These are phyloP conservation scores for Cutaneotrichosporon dermatis DNA, from an alignment of 1,284 basidiomycete genomes.

Conservation along the genomic window DNA sequence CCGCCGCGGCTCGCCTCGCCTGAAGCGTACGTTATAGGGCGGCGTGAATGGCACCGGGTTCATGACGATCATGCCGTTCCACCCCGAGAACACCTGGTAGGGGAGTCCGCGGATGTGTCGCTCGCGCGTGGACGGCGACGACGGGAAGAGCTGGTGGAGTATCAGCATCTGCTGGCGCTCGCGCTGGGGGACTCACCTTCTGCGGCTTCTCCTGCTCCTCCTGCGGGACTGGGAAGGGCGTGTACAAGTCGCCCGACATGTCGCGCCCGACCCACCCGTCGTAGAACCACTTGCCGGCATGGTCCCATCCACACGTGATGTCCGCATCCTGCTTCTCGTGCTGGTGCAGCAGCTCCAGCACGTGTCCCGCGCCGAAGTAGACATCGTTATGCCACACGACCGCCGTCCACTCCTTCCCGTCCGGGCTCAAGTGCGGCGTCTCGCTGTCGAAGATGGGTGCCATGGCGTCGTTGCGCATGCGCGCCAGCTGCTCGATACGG, in stretches of 20 bases:
- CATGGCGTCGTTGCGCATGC: slow-evolving; percentile 50
- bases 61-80: slow-evolving; percentile 57
- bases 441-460: slow-evolving; percentile 42
- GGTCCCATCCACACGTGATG: slow-evolving; percentile 52
- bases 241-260: slow-evolving; percentile 46
- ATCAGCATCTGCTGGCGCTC: not conserved
- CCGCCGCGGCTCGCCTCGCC: slow-evolving; percentile 30
- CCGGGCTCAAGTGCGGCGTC: slow-evolving; percentile 33
- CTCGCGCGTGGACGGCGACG: slow-evolving; percentile 31
- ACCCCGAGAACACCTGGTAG: slow-evolving; percentile 52
- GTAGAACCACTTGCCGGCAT: slow-evolving; percentile 49
- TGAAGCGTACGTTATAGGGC: slow-evolving; percentile 42
- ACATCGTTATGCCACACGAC: slow-evolving; percentile 52
- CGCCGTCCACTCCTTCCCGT: slow-evolving; percentile 40
- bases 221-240: slow-evolving; percentile 44
- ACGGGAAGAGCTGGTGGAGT: slow-evolving; percentile 35
- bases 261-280: slow-evolving; percentile 52
- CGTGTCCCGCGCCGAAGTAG: slow-evolving; percentile 47
- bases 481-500: slow-evolving; percentile 47
- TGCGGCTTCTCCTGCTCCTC: slow-evolving; percentile 42
- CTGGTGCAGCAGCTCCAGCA: slow-evolving; percentile 50
- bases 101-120: slow-evolving; percentile 42
- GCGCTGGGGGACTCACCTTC: slow-evolving; percentile 34
- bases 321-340: slow-evolving; percentile 47
- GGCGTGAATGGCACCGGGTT: slow-evolving; percentile 40